These are phyloP conservation scores for Penicillium hordei DNA, from an alignment of 2,329 filamentous ascomycete genomes.

Conservation along the genomic window DNA sequence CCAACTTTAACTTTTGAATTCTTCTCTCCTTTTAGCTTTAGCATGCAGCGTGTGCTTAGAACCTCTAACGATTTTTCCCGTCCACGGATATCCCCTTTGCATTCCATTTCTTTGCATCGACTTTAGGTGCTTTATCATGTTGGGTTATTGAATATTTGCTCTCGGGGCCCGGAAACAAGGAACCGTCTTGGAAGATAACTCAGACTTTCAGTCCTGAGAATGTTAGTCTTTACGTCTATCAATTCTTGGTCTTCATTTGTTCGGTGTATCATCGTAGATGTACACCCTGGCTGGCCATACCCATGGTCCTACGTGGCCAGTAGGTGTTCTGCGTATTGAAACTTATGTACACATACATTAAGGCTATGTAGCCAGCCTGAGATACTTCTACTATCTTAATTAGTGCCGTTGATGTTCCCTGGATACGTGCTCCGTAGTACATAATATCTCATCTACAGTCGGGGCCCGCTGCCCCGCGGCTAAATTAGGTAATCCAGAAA, in stretches of 20 bases:
- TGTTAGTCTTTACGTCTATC: background rate
- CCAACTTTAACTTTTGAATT: constrained; percentile 5
- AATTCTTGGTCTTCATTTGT: background rate
- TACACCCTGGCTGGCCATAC: background rate
- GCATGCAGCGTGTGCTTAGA: constrained; percentile 35
- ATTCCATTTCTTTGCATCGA: constrained; percentile 19
- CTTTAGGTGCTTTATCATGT: constrained; percentile 18
- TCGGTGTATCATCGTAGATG: background rate
- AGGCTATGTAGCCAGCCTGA: background rate
- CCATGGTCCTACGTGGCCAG: background rate
- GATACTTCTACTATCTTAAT: background rate
- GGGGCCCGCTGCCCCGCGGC: constrained; percentile 5
- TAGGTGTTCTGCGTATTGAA: background rate
- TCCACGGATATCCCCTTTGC: constrained; percentile 32
- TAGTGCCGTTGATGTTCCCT: background rate
- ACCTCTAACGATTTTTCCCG: constrained; percentile 28
- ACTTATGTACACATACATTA: background rate
- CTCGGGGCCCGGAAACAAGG: constrained; percentile 2
- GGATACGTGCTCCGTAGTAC: background rate
- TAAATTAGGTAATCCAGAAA: constrained; percentile 8
- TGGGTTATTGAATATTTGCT: constrained; percentile 6
- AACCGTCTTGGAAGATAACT: background rate
- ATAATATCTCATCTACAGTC: background rate
- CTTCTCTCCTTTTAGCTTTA: constrained; percentile 24
- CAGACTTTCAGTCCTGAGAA: background rate